Percentiles rank a stretch among this genome's conserved stretches.
Evolutionary conservation across 768 basidiomycete genomes (phyloP).

Genomic region (Lactarius sanguifluus): DNA sequence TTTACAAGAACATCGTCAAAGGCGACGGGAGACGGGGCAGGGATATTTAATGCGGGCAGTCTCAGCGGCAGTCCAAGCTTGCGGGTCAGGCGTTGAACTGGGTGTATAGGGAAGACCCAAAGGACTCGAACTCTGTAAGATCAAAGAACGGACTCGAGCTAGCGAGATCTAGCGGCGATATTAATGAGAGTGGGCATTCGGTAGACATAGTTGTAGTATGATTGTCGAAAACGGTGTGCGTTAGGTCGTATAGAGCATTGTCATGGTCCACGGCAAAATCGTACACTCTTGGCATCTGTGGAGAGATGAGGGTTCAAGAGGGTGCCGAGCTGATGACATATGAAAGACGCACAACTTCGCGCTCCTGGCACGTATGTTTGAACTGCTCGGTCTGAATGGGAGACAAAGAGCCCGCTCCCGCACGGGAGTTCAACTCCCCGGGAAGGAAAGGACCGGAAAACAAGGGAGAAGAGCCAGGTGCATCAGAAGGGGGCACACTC

Average conservation of each 20-base stretch:
- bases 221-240: background rate
- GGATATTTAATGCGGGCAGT: background rate
- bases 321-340: background rate
- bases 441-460: background rate
- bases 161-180: background rate
- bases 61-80: background rate
- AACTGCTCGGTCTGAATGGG: background rate
- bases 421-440: background rate
- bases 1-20: background rate
- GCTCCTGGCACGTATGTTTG: background rate
- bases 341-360: slow-evolving; percentile 12
- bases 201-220: background rate
- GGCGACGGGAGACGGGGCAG: background rate
- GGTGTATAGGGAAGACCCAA: slow-evolving; percentile 12
- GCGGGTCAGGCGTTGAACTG: background rate
- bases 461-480: background rate
- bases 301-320: background rate
- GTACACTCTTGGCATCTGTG: background rate
- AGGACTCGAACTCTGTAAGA: slow-evolving; percentile 6
- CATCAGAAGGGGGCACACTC: background rate
- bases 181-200: background rate
- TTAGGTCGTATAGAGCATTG: slow-evolving; percentile 7
- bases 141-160: background rate
- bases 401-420: background rate
- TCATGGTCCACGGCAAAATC: slow-evolving; percentile 19